Conservation (phyloP, 139 green algal genomes). For the Picochlorum sp. region DNA sequence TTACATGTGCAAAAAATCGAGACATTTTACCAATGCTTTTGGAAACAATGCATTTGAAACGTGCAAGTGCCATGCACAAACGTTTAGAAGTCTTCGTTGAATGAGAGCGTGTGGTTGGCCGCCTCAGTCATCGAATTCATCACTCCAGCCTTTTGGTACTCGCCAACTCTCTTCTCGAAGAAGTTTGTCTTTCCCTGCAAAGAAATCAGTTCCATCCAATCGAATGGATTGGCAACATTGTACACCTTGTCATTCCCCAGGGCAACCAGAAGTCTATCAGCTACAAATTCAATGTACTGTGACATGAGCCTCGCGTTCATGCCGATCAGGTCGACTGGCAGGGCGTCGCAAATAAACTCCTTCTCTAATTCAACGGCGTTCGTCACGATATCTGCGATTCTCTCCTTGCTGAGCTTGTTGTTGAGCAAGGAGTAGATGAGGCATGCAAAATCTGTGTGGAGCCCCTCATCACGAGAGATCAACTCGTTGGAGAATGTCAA, state of each 20-base stretch:
- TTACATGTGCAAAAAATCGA: neutral
- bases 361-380: constrained; percentile 92
- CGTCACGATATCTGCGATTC: constrained; percentile 66
- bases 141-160: constrained; percentile 88
- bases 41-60: neutral
- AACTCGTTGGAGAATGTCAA: constrained; percentile 99
- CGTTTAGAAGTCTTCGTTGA: constrained; percentile 78
- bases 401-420: constrained; percentile 56
- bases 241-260: constrained; percentile 76
- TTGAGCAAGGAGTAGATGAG: constrained; percentile 87
- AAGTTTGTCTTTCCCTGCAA: constrained; percentile 93
- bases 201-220: constrained; percentile 95
- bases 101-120: constrained; percentile 47
- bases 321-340: constrained; percentile 78
- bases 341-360: constrained; percentile 88
- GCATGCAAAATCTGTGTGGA: constrained; percentile 98
- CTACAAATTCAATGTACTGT: constrained; percentile 96
- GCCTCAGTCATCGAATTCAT: constrained; percentile 50
- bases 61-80: neutral
- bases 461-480: constrained; percentile 94
- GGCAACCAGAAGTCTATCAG: constrained; percentile 87
- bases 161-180: constrained; percentile 89
- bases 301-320: constrained; percentile 74
- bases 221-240: constrained; percentile 81
- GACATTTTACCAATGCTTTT: neutral